Percentiles rank a stretch among this genome's conserved stretches.
These are phyloP conservation scores for Hyphopichia wangnamkhiaoensis DNA, from an alignment of 1,139 yeast genomes.

Conservation along the genomic window DNA sequence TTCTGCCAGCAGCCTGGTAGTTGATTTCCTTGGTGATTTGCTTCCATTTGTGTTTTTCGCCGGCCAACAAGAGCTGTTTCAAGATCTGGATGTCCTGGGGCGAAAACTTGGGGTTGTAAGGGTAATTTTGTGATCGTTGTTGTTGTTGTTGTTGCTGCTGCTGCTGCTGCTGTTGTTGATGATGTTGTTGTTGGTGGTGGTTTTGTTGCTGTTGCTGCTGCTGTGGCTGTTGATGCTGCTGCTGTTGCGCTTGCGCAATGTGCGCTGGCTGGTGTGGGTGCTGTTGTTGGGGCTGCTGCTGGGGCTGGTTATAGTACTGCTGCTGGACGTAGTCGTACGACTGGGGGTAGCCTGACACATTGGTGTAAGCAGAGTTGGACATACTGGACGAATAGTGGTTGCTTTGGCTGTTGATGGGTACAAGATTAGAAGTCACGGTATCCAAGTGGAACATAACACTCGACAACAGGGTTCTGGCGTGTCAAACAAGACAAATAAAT, in stretches of 20 bases:
- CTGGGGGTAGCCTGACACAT: neutral
- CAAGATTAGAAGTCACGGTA: no score
- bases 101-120: slow-evolving; percentile 26
- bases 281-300: neutral
- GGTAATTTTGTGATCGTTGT: slow-evolving; percentile 9
- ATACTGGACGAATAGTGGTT: neutral
- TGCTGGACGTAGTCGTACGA: no score
- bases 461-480: no score
- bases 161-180: slow-evolving; percentile 10
- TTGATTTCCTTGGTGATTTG: slow-evolving; percentile 48
- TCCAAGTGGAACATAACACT: no score
- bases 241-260: neutral
- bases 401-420: neutral
- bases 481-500: no score
- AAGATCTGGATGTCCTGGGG: slow-evolving; percentile 41
- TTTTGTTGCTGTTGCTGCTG: slow-evolving; percentile 11
- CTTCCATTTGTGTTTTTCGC: slow-evolving; percentile 50
- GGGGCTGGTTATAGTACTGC: neutral
- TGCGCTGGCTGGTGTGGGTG: neutral
- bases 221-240: slow-evolving; percentile 8
- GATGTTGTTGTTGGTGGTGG: slow-evolving; percentile 10
- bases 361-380: neutral
- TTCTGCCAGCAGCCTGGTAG: slow-evolving; percentile 20
- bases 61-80: slow-evolving; percentile 39
- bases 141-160: slow-evolving; percentile 12